phyloP scores from a whole-genome alignment of 768 basidiomycete species.

The Porpolomopsis calyptriformis region DNA sequence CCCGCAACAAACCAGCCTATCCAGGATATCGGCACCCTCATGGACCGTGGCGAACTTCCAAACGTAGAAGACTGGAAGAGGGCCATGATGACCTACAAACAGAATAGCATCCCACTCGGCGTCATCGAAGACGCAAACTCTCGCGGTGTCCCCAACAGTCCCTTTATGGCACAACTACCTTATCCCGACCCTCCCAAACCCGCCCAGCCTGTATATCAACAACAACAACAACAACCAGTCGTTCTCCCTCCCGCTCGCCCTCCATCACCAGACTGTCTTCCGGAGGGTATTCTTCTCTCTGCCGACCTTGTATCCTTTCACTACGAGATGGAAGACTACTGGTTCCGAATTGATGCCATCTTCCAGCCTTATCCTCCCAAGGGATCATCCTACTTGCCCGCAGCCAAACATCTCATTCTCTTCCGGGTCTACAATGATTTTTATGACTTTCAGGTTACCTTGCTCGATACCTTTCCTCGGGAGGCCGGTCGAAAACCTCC shows the following conservation, averaged over 20 bases:
- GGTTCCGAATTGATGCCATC: conserved; percentile 88
- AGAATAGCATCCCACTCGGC: conserved; percentile 89
- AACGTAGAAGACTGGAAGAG: conserved; percentile 99
- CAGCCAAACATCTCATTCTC: conserved; percentile 69
- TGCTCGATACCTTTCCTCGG: conserved; percentile 77
- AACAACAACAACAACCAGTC: conserved; percentile 15
- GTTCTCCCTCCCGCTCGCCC: conserved; percentile 8
- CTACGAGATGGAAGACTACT: conserved; percentile 90
- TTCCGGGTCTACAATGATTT: conserved; percentile 98
- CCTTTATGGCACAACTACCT: conserved; percentile 23
- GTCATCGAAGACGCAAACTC: conserved; percentile 59
- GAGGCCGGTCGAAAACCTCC: conserved; percentile 77
- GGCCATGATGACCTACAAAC: conserved; percentile 90
- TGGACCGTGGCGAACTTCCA: conserved; percentile 82
- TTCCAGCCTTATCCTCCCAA: conserved; percentile 73
- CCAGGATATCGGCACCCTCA: conserved; percentile 62
- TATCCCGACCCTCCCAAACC: conserved; percentile 15
- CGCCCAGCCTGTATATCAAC: conserved; percentile 18
- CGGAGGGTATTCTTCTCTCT: conserved; percentile 74
- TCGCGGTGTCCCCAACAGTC: conserved; percentile 32
- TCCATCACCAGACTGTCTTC: conserved; percentile 39
- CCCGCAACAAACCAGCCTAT: conserved; percentile 76
- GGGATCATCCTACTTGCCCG: conserved; percentile 46
- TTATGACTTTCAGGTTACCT: conserved; percentile 89
- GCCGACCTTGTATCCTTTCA: conserved; percentile 96